Conservation (phyloP, 495 filamentous ascomycete species). For the Penicillium coffeae region DNA sequence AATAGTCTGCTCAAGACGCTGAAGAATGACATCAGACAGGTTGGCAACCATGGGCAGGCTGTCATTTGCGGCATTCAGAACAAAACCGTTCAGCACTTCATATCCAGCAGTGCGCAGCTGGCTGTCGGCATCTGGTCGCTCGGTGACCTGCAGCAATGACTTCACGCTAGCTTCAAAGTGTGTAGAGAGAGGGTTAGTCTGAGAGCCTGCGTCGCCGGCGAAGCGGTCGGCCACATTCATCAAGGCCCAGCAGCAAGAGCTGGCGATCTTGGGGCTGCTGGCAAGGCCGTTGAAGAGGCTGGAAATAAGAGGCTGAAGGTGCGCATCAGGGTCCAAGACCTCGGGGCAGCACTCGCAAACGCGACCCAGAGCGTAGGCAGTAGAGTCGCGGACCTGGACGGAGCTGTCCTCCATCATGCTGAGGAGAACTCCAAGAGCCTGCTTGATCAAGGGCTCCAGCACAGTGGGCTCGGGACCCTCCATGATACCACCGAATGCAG, state of each 20-base stretch:
- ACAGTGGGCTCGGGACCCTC: slow-evolving; percentile 89
- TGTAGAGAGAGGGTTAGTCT: slow-evolving; percentile 78
- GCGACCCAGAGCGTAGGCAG: slow-evolving; percentile 90
- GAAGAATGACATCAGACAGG: slow-evolving; percentile 77
- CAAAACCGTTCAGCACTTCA: slow-evolving; percentile 91
- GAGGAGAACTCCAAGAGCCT: slow-evolving; percentile 84
- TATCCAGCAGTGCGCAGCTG: slow-evolving; percentile 97
- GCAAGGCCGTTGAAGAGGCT: slow-evolving; percentile 88
- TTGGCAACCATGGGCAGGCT: slow-evolving; percentile 75
- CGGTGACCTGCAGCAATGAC: slow-evolving; percentile 79
- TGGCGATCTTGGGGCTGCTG: slow-evolving; percentile 93
- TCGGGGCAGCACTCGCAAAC: slow-evolving; percentile 89
- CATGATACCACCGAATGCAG: slow-evolving; percentile 99
- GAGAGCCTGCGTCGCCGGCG: slow-evolving; percentile 70
- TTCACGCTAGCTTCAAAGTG: slow-evolving; percentile 92
- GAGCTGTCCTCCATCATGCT: slow-evolving; percentile 93
- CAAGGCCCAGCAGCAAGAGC: slow-evolving; percentile 96
- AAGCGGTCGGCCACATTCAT: slow-evolving; percentile 98
- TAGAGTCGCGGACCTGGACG: slow-evolving; percentile 92
- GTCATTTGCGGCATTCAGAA: slow-evolving; percentile 82
- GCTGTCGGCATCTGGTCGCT: slow-evolving; percentile 76
- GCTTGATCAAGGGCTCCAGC: slow-evolving; percentile 88
- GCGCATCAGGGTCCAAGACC: slow-evolving; percentile 76
- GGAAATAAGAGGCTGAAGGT: slow-evolving; percentile 77
- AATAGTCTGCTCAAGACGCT: slow-evolving; percentile 85